A percentile compares a stretch with the other conserved stretches of the same genome.
Conservation (phyloP, 371 early-diverging fungal genomes). For the Cokeromyces recurvatus region DNA sequence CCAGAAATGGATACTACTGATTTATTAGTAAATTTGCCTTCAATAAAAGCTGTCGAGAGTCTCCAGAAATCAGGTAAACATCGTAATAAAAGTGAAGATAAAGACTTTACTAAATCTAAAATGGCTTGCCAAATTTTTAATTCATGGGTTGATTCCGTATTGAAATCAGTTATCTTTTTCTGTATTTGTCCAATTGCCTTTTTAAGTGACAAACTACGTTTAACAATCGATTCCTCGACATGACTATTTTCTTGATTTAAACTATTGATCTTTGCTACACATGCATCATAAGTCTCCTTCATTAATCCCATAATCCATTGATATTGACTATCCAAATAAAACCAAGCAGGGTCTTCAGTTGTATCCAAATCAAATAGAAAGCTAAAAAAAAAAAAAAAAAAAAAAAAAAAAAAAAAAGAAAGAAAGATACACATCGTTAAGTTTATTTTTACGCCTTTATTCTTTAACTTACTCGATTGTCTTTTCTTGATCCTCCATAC, state of each 20-base stretch:
- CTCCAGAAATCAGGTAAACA: conserved; percentile 93
- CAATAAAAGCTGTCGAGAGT: conserved; percentile 77
- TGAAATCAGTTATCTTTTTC: conserved; percentile 20
- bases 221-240: conserved; percentile 26
- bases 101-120: conserved; percentile 61
- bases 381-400: conserved; percentile 36
- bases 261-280: conserved; percentile 39
- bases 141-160: conserved; percentile 33
- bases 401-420: too few species aligned
- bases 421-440: too few species aligned
- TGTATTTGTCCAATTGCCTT: conserved; percentile 30
- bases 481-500: conserved; percentile 88
- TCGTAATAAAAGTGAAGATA: conserved; percentile 70
- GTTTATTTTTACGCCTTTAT: too few species aligned
- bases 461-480: conserved; percentile 85
- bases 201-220: conserved; percentile 32
- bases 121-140: conserved; percentile 70
- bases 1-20: conserved; percentile 17
- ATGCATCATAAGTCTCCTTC: conserved; percentile 56
- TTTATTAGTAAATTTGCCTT: conserved; percentile 70
- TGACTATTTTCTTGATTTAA: conserved; percentile 14
- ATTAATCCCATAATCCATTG: conserved; percentile 81
- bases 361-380: conserved; percentile 80
- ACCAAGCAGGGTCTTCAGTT: conserved; percentile 85
- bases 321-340: conserved; percentile 85